Evolutionary conservation across 257 asterid genomes (phyloP).

Genomic region (Solanum sitiens): DNA sequence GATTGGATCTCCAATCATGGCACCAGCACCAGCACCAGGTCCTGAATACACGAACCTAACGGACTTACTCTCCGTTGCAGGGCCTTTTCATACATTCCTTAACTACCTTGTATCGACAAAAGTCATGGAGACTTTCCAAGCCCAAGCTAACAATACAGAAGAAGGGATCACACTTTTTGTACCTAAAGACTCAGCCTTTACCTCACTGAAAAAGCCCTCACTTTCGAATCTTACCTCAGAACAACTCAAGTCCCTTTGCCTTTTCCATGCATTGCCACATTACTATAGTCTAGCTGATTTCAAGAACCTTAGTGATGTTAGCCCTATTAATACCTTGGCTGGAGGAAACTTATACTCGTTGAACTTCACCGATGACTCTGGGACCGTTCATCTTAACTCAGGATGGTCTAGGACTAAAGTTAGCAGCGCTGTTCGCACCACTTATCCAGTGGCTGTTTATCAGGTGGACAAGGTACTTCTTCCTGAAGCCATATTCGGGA

Average conservation of each 20-base stretch:
- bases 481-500: conserved; percentile 75
- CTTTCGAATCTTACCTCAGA: conserved; percentile 56
- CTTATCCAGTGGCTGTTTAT: conserved; percentile 65
- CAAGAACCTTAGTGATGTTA: conserved; percentile 51
- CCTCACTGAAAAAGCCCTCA: conserved; percentile 34
- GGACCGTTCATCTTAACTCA: conserved; percentile 41
- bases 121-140: conserved; percentile 58
- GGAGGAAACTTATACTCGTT: conserved; percentile 35
- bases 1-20: conserved; percentile 13
- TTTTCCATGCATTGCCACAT: conserved; percentile 69
- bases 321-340: conserved; percentile 59
- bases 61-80: conserved; percentile 58
- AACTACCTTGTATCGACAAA: conserved; percentile 46
- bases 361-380: conserved; percentile 55
- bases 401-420: conserved; percentile 70
- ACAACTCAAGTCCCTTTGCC: conserved; percentile 52
- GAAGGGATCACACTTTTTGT: conserved; percentile 78
- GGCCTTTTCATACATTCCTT: conserved; percentile 73
- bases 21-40: conserved; percentile 68
- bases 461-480: conserved; percentile 60
- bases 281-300: conserved; percentile 68
- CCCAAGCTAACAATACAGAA: conserved; percentile 62
- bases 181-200: conserved; percentile 55
- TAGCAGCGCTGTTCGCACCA: conserved; percentile 60
- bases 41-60: conserved; percentile 58